These are phyloP conservation scores for Coemansia furcata DNA, from an alignment of 192 early-diverging fungal genomes.

Conservation along the genomic window DNA sequence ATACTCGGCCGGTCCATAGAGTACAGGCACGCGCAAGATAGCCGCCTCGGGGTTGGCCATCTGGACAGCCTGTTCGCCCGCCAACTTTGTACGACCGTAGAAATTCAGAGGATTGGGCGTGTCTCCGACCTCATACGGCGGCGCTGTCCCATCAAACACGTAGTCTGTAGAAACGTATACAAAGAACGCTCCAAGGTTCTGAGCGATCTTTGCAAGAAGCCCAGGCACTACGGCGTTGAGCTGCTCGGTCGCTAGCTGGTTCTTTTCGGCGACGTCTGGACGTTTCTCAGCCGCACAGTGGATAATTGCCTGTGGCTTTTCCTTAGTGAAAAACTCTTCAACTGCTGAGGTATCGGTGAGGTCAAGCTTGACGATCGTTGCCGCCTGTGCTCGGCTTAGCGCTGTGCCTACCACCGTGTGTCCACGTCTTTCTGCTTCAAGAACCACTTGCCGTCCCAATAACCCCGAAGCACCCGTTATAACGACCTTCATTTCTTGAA, in stretches of 20 bases:
- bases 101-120: conserved; percentile 75
- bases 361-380: conserved; percentile 63
- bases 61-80: conserved; percentile 66
- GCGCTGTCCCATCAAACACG: conserved; percentile 85
- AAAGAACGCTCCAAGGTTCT: conserved; percentile 56
- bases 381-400: conserved; percentile 56
- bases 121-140: conserved; percentile 72
- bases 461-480: conserved; percentile 83
- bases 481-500: conserved; percentile 56
- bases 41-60: conserved; percentile 56
- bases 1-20: conserved; percentile 68
- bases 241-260: conserved; percentile 57
- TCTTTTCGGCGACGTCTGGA: conserved; percentile 74
- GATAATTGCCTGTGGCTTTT: conserved; percentile 65
- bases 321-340: conserved; percentile 51
- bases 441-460: conserved; percentile 71
- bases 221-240: conserved; percentile 70
- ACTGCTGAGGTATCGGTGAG: conserved; percentile 59
- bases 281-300: conserved; percentile 86
- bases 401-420: conserved; percentile 72
- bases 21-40: conserved; percentile 77
- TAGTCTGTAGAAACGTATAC: conserved; percentile 91
- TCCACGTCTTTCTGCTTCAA: conserved; percentile 55
- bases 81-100: conserved; percentile 80
- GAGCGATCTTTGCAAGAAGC: conserved; percentile 55